A percentile compares a stretch with the other conserved stretches of the same genome.
Evolutionary conservation across 805 yeast species (phyloP).

Genomic region (Hanseniaspora mollemarum): DNA sequence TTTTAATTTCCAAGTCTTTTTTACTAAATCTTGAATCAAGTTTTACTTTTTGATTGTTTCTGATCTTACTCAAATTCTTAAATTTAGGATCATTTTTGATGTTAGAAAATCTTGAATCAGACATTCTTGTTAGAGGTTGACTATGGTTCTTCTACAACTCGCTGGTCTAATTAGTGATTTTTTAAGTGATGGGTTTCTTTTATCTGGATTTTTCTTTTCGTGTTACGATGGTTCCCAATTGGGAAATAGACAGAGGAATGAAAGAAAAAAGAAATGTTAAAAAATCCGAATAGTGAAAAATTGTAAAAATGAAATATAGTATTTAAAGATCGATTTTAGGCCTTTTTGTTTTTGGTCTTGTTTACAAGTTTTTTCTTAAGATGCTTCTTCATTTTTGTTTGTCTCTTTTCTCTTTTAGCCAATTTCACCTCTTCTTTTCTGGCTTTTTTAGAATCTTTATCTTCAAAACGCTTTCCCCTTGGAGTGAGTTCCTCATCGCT

Average conservation of each 20-base stretch:
- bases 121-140: conserved; percentile 28
- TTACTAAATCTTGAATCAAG: conserved; percentile 79
- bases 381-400: conserved; percentile 72
- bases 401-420: conserved; percentile 65
- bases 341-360: conserved; percentile 37
- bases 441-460: conserved; percentile 64
- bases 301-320: conserved; percentile 33
- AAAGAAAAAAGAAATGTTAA: not conserved
- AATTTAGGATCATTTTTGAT: conserved; percentile 85
- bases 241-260: not conserved
- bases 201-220: not conserved
- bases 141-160: not conserved
- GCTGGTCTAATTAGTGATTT: not conserved
- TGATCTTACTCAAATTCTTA: conserved; percentile 39
- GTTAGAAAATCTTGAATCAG: conserved; percentile 66
- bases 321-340: conserved; percentile 30
- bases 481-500: conserved; percentile 33
- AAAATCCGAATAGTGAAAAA: not conserved
- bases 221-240: not conserved
- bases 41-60: conserved; percentile 61
- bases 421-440: conserved; percentile 69
- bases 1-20: conserved; percentile 40
- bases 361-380: conserved; percentile 65
- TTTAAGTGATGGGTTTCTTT: not conserved
- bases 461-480: conserved; percentile 68